These are phyloP conservation scores for Pisolithus marmoratus DNA, from an alignment of 768 basidiomycete species.

Conservation along the genomic window DNA sequence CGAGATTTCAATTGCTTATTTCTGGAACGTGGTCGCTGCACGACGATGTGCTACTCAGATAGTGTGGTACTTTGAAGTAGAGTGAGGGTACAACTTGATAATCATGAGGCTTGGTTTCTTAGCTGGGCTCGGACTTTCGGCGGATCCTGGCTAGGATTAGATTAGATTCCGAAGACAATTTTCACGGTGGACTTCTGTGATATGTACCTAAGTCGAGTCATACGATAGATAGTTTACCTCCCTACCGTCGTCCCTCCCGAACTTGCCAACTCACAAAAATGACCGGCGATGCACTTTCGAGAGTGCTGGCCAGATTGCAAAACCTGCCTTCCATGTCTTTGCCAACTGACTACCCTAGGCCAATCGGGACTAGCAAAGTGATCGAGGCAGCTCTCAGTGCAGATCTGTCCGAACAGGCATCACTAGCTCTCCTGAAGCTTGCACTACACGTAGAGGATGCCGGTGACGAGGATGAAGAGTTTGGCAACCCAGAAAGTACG, in stretches of 20 bases:
- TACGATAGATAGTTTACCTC: neutral
- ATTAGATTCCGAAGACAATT: neutral
- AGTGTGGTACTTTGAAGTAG: too few relatives aligned
- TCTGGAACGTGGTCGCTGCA: too few relatives aligned
- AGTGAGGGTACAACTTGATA: too few relatives aligned
- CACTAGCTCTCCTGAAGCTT: conserved; percentile 76
- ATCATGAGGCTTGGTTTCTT: too few relatives aligned
- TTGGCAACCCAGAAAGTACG: conserved; percentile 29
- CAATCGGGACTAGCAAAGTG: conserved; percentile 62
- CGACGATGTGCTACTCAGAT: too few relatives aligned
- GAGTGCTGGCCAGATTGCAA: conserved; percentile 63
- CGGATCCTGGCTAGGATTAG: neutral
- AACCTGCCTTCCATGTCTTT: conserved; percentile 85
- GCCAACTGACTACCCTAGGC: conserved; percentile 93
- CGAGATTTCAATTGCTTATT: too few relatives aligned
- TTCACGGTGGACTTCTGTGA: neutral
- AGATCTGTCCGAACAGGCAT: conserved; percentile 68
- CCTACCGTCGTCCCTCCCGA: too few relatives aligned
- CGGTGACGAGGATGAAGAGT: conserved; percentile 45
- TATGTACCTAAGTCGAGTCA: conserved; percentile 2
- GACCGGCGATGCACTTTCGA: conserved; percentile 33
- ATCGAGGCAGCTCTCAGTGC: conserved; percentile 80
- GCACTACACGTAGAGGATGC: conserved; percentile 64
- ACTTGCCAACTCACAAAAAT: conserved; percentile 13
- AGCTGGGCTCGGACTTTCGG: neutral